A percentile compares a stretch with the other conserved stretches of the same genome.
These are phyloP conservation scores for Rhodamnia rubescens DNA, from an alignment of 345 rosid species.

Conservation along the genomic window DNA sequence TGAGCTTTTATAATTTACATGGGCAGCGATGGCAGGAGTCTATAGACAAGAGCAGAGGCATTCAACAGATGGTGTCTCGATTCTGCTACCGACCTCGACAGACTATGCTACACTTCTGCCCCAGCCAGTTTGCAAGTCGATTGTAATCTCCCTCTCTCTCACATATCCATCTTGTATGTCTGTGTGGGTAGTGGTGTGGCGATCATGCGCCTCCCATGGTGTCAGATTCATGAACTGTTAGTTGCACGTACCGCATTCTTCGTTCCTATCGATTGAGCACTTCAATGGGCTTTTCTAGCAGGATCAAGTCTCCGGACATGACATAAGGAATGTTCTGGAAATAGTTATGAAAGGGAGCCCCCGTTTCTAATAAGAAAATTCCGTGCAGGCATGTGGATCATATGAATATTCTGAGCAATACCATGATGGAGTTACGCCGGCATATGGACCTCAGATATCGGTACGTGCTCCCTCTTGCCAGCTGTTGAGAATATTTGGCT, in stretches of 20 bases:
- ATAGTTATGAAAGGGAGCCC: neutral
- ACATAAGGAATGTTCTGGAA: neutral
- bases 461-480: constrained; percentile 12
- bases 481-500: neutral
- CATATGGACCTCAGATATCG: constrained; percentile 39
- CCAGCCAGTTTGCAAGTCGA: constrained; percentile 14
- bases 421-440: constrained; percentile 26
- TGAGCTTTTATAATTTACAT: neutral
- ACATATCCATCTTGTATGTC: neutral
- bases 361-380: neutral
- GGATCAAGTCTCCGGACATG: neutral
- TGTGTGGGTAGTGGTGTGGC: neutral
- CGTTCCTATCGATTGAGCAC: neutral
- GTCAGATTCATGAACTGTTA: neutral
- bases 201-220: neutral
- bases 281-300: neutral
- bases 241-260: neutral
- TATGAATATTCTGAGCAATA: constrained; percentile 35
- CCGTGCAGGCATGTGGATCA: constrained; percentile 41
- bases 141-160: constrained; percentile 12
- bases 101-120: constrained; percentile 3
- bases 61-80: constrained; percentile 2
- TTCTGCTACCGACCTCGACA: constrained; percentile 3
- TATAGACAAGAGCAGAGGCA: constrained; percentile 5
- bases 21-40: constrained; percentile 8